Evolutionary conservation across 441 rosid genomes (phyloP).

Genomic region (Aleurites moluccanus): DNA sequence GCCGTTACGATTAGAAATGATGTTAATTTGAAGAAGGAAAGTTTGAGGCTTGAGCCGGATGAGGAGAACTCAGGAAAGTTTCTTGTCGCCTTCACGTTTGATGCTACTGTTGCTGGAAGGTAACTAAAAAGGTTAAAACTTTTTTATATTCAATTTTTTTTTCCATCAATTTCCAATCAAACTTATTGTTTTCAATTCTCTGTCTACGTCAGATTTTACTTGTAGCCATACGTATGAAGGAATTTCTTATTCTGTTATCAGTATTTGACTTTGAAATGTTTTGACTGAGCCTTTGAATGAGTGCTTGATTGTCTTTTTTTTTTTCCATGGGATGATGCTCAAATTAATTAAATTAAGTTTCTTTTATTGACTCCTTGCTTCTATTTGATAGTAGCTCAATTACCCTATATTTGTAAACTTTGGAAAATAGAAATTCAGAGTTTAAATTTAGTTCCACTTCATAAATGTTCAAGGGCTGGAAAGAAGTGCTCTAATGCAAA

Average conservation of each 20-base stretch:
- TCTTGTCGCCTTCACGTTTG: conserved; percentile 84
- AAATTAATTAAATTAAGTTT: conserved; percentile 1
- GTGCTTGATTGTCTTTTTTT: not conserved
- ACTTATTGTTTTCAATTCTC: not conserved
- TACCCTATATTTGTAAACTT: not conserved
- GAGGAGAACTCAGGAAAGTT: conserved; percentile 59
- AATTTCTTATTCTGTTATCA: not conserved
- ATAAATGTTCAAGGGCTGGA: not conserved
- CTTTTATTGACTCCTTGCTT: not conserved
- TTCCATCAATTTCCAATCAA: not conserved
- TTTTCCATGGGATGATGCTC: not conserved
- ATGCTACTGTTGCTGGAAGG: conserved; percentile 93
- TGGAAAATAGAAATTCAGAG: not conserved
- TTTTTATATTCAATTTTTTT: not conserved
- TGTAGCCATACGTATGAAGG: not conserved
- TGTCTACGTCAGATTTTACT: not conserved
- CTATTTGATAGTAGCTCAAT: not conserved
- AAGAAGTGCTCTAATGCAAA: not conserved
- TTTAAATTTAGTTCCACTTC: not conserved
- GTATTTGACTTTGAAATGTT: not conserved
- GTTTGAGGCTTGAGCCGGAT: conserved; percentile 65
- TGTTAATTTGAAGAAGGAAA: conserved; percentile 88
- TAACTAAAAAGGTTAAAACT: conserved; percentile 23
- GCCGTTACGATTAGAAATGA: conserved; percentile 77
- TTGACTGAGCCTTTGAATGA: conserved; percentile 8